These are phyloP conservation scores for Kwoniella shandongensis DNA, from an alignment of 768 basidiomycete genomes.

Conservation along the genomic window DNA sequence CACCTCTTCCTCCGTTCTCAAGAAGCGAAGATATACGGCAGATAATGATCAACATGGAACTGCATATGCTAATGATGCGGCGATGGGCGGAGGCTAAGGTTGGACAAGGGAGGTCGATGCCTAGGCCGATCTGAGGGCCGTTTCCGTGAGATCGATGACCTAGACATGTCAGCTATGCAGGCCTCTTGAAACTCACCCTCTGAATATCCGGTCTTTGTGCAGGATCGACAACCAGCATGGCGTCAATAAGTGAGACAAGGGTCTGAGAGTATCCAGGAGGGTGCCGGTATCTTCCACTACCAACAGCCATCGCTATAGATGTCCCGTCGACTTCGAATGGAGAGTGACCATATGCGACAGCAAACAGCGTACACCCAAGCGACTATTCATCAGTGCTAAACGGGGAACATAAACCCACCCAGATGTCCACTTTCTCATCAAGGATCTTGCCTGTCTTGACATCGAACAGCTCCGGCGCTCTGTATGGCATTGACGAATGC, in stretches of 20 bases:
- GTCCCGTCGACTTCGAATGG: slow-evolving; percentile 98
- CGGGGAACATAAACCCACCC: slow-evolving; percentile 64
- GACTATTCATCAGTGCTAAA: slow-evolving; percentile 60
- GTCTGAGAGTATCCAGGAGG: slow-evolving; percentile 61
- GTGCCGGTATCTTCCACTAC: slow-evolving; percentile 89
- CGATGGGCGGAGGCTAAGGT: slow-evolving; percentile 13
- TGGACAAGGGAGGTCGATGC: slow-evolving; percentile 4
- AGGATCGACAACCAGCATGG: slow-evolving; percentile 80
- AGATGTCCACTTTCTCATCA: slow-evolving; percentile 95
- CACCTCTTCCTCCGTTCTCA: background rate
- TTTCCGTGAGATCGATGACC: slow-evolving; percentile 57
- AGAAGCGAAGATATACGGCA: slow-evolving; percentile 3
- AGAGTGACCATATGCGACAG: slow-evolving; percentile 91
- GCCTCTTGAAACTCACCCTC: slow-evolving; percentile 25
- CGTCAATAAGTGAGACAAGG: slow-evolving; percentile 68
- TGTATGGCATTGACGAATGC: slow-evolving; percentile 97
- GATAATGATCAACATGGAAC: slow-evolving; percentile 13
- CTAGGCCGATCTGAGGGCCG: slow-evolving; percentile 7
- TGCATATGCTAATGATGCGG: slow-evolving; percentile 8
- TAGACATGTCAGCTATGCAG: slow-evolving; percentile 34
- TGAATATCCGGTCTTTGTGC: slow-evolving; percentile 80
- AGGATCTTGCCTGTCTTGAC: slow-evolving; percentile 84
- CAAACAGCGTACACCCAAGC: slow-evolving; percentile 90
- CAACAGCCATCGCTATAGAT: slow-evolving; percentile 95
- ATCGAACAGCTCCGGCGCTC: slow-evolving; percentile 96